Conservation (phyloP, 2,329 filamentous ascomycete species). For the Penicillium capsulatum region DNA sequence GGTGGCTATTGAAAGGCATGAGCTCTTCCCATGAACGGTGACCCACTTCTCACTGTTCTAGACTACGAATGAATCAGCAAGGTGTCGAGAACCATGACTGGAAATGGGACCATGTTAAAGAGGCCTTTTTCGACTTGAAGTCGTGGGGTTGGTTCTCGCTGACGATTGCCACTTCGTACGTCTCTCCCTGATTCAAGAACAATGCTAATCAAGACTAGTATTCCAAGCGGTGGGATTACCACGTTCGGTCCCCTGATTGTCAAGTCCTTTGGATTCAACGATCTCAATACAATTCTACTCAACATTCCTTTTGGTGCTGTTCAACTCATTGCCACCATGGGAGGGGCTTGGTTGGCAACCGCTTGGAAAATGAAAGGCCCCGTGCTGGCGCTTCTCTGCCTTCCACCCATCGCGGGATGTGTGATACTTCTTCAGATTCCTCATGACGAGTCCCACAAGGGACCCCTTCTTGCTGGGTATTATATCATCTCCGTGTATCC, state of each 20-base stretch:
- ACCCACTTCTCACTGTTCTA: constrained; percentile 10
- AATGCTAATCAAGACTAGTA: constrained; percentile 27
- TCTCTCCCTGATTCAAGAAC: constrained; percentile 7
- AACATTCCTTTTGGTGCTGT: constrained; percentile 60
- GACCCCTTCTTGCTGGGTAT: constrained; percentile 53
- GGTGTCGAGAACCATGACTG: constrained; percentile 42
- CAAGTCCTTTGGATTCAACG: constrained; percentile 54
- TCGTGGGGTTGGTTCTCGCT: constrained; percentile 57
- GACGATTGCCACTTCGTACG: constrained; percentile 52
- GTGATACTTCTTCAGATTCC: constrained; percentile 52
- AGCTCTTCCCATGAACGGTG: too few species aligned
- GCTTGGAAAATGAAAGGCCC: constrained; percentile 54
- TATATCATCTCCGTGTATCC: constrained; percentile 52
- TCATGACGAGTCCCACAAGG: constrained; percentile 46
- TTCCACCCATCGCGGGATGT: constrained; percentile 56
- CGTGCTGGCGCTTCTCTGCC: constrained; percentile 51
- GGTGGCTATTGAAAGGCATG: constrained; percentile 54
- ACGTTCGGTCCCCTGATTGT: constrained; percentile 59
- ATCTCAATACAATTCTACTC: constrained; percentile 56
- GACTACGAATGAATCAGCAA: constrained; percentile 50
- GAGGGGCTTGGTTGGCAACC: constrained; percentile 54
- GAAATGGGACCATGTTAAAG: constrained; percentile 53
- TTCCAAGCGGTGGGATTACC: constrained; percentile 56
- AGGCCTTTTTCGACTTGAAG: constrained; percentile 55
- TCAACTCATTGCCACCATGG: constrained; percentile 57